Percentiles rank a stretch among this genome's conserved stretches.
phyloP scores from a whole-genome alignment of 805 yeast species.

The Nakazawaea laoshanensis region DNA sequence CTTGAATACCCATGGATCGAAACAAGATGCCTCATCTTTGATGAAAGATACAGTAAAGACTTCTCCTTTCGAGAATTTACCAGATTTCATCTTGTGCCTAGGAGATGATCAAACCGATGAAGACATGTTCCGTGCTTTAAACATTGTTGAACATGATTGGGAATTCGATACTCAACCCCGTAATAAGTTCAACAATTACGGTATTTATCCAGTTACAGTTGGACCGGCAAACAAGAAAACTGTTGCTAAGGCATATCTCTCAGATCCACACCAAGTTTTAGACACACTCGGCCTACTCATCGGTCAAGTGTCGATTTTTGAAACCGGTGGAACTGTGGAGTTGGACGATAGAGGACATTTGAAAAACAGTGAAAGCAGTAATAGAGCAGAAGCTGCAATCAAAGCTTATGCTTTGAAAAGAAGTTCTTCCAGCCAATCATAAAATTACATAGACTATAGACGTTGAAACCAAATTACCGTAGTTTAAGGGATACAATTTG shows the following conservation, averaged over 20 bases:
- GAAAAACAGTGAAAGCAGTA: slow-evolving; percentile 34
- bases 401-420: slow-evolving; percentile 19
- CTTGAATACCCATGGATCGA: slow-evolving; percentile 49
- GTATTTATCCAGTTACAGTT: slow-evolving; percentile 80
- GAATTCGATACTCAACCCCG: slow-evolving; percentile 28
- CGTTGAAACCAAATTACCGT: too few relatives aligned
- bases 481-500: too few relatives aligned
- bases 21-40: slow-evolving; percentile 28
- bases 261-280: slow-evolving; percentile 76
- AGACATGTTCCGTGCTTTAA: slow-evolving; percentile 85
- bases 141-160: slow-evolving; percentile 52
- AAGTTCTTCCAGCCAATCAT: too few relatives aligned
- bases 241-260: slow-evolving; percentile 75
- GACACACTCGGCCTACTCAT: slow-evolving; percentile 75
- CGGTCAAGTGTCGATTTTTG: slow-evolving; percentile 73
- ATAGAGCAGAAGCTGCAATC: slow-evolving; percentile 29
- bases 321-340: slow-evolving; percentile 68
- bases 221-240: slow-evolving; percentile 89
- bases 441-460: too few relatives aligned
- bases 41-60: slow-evolving; percentile 2
- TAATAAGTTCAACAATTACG: slow-evolving; percentile 44
- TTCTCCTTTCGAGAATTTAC: slow-evolving; percentile 33
- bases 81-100: slow-evolving; percentile 81
- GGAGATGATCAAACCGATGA: slow-evolving; percentile 98
- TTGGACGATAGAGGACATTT: slow-evolving; percentile 75